A percentile compares a stretch with the other conserved stretches of the same genome.
phyloP scores from a whole-genome alignment of 1,139 yeast species.

The Kodamaea sp. region DNA sequence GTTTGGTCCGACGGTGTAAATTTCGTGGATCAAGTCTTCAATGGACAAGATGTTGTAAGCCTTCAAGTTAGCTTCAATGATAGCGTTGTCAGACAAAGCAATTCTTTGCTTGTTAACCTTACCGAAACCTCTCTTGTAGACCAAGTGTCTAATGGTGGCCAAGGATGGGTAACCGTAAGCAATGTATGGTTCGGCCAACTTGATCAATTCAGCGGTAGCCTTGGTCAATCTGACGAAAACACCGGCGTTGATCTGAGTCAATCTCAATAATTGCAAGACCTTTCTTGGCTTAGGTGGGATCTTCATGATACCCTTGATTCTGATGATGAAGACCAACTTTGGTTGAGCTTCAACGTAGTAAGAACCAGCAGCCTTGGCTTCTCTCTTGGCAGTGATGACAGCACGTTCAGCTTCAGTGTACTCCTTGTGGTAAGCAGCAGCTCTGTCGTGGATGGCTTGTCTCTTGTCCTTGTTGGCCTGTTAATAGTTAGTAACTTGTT shows the following conservation, averaged over 20 bases:
- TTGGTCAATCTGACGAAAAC: slow-evolving; percentile 97
- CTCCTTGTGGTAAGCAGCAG: slow-evolving; percentile 97
- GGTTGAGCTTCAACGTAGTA: slow-evolving; percentile 98
- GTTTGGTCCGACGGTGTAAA: slow-evolving; percentile 98
- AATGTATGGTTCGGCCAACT: slow-evolving; percentile 98
- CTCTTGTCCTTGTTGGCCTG: slow-evolving; percentile 90
- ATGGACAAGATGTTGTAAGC: slow-evolving; percentile 94
- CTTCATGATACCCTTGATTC: slow-evolving; percentile 99
- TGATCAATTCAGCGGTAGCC: slow-evolving; percentile 96
- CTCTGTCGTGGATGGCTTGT: slow-evolving; percentile 93
- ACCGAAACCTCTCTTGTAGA: slow-evolving; percentile 99
- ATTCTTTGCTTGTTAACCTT: slow-evolving; percentile 99
- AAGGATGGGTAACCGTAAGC: slow-evolving; percentile 99
- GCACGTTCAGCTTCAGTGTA: slow-evolving; percentile 95
- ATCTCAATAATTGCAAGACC: slow-evolving; percentile 96
- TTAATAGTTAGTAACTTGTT: slow-evolving; percentile 42
- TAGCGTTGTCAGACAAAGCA: slow-evolving; percentile 89
- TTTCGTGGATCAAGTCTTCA: slow-evolving; percentile 99
- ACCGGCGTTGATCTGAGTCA: slow-evolving; percentile 98
- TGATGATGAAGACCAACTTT: slow-evolving; percentile 94
- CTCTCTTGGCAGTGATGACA: slow-evolving; percentile 89
- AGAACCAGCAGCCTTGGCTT: slow-evolving; percentile 94
- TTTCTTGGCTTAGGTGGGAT: slow-evolving; percentile 99
- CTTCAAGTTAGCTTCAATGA: slow-evolving; percentile 93
- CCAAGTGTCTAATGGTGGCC: slow-evolving; percentile 92